These are phyloP conservation scores for Spathaspora boniae DNA, from an alignment of 805 yeast genomes.

Conservation along the genomic window DNA sequence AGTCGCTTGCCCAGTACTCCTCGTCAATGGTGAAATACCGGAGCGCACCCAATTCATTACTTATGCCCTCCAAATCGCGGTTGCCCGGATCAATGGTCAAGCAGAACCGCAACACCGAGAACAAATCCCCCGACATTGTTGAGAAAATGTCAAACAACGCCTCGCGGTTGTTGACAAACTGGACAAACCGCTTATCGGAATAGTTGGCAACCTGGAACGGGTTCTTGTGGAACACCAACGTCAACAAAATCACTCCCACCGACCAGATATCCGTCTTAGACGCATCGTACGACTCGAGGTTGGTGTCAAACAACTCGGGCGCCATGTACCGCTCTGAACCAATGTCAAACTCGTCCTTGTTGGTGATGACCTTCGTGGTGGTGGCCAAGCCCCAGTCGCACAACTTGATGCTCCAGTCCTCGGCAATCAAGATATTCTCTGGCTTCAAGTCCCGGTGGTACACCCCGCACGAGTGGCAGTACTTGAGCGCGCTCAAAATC, in stretches of 20 bases:
- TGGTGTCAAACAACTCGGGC: constrained; percentile 76
- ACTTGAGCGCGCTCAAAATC: constrained; percentile 47
- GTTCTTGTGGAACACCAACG: constrained; percentile 82
- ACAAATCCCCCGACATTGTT: constrained; percentile 80
- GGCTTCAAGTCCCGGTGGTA: constrained; percentile 59
- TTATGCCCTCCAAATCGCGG: constrained; percentile 63
- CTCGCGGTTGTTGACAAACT: constrained; percentile 84
- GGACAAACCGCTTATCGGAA: constrained; percentile 76
- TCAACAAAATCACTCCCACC: constrained; percentile 75
- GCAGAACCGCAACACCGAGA: constrained; percentile 73
- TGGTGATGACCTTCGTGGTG: constrained; percentile 50
- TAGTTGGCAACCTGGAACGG: constrained; percentile 82
- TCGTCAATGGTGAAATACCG: constrained; percentile 82
- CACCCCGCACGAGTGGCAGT: constrained; percentile 46
- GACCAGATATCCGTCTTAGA: constrained; percentile 88
- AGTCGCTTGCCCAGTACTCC: constrained; percentile 48
- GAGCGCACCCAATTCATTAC: constrained; percentile 54
- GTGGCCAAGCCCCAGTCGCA: constrained; percentile 63
- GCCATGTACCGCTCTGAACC: constrained; percentile 95
- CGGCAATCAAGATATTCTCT: constrained; percentile 50
- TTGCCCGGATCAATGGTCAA: constrained; percentile 85
- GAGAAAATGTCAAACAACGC: constrained; percentile 90
- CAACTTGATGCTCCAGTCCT: constrained; percentile 54
- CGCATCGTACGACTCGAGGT: constrained; percentile 64
- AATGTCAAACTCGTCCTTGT: constrained; percentile 62